phyloP scores from a whole-genome alignment of 2,329 filamentous ascomycete genomes.

The Bipolaris zeicola region DNA sequence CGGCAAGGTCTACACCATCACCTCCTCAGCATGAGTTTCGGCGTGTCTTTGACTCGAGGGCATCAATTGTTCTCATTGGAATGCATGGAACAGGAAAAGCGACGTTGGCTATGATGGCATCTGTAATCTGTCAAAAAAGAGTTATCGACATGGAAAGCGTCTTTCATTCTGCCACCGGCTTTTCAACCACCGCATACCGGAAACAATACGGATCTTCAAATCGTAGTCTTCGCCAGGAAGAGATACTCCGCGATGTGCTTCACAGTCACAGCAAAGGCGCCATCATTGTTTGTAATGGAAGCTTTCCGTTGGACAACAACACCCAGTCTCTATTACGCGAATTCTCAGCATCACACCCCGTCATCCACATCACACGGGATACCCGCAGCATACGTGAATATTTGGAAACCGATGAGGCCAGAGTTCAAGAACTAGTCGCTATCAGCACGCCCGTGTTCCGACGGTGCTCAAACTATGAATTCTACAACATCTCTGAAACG shows the following conservation, averaged over 20 bases:
- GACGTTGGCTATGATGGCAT: slow-evolving; percentile 75
- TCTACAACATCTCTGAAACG: slow-evolving; percentile 72
- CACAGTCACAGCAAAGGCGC: slow-evolving; percentile 62
- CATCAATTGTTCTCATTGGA: slow-evolving; percentile 74
- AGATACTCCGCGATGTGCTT: slow-evolving; percentile 67
- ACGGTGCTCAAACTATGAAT: slow-evolving; percentile 73
- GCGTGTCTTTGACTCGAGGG: slow-evolving; percentile 61
- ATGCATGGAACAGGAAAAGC: slow-evolving; percentile 78
- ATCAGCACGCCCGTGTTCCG: slow-evolving; percentile 65
- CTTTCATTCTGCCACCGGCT: slow-evolving; percentile 67
- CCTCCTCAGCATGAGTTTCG: slow-evolving; percentile 30
- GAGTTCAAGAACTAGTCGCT: slow-evolving; percentile 63
- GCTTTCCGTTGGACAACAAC: slow-evolving; percentile 66
- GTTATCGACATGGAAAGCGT: slow-evolving; percentile 71
- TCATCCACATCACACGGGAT: slow-evolving; percentile 74
- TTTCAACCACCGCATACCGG: slow-evolving; percentile 66
- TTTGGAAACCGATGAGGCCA: slow-evolving; percentile 59
- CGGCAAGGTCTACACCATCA: slow-evolving; percentile 30
- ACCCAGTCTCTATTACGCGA: slow-evolving; percentile 65
- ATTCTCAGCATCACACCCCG: slow-evolving; percentile 69
- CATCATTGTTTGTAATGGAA: slow-evolving; percentile 73
- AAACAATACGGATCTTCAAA: slow-evolving; percentile 65
- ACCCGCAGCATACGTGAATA: slow-evolving; percentile 67
- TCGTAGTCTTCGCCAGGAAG: slow-evolving; percentile 67
- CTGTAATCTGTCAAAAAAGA: slow-evolving; percentile 69